Base-by-base conservation (phyloP, 2,329 filamentous ascomycete species). In the Botryotinia globosa region DNA sequence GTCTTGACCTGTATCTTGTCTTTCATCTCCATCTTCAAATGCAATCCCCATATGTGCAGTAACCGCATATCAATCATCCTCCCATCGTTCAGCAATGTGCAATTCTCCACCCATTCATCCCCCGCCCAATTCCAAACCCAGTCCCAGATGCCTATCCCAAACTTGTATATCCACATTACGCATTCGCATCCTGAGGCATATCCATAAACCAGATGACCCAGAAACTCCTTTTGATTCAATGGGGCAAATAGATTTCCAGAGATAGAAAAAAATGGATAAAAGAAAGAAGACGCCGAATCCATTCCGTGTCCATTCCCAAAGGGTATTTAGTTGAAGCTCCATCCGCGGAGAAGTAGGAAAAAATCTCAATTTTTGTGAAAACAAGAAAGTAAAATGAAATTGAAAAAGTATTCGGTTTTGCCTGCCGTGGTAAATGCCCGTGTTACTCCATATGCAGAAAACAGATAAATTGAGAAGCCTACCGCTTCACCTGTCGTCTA, bases 361-460 rank as follows among this genome's bases (percentile, higher is more conserved):
- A 56, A 56, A 56, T 56, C 6, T 68, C 48, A 58, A n/a, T 56
- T 56, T 68, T 56, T 68, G 48, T 42, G 51, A 65, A 68, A 68
- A 42, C 18, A 68, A 56, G 25, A 56, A 42, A 32, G 65, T 37
- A 68, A 42, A 56, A 39, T 34, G n/a, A 66, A 66, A 54, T 32
- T 32, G 18, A 67, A 66, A 66, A 66, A 68, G 48, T 44, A 32
- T 68, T 29, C 65, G 65, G 65, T 42, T 42, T 56, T 67, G 18
- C n/a, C n/a, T 68, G 65, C 65, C 65, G 20, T 68, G n/a, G n/a
- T 68, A 42, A 63, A 68, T 68, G 65, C 65, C 65, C 65, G 18
- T 67, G 25, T 68, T 37, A 68, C 48, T 68, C 48, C 65, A 10
- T 56, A 25, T 68, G 65, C 37, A 56, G 48, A 68, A 56, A 68